Percentiles rank a stretch among this genome's conserved stretches.
phyloP scores from a whole-genome alignment of 2,329 filamentous ascomycete genomes.

The Pseudonectria foliicola region DNA sequence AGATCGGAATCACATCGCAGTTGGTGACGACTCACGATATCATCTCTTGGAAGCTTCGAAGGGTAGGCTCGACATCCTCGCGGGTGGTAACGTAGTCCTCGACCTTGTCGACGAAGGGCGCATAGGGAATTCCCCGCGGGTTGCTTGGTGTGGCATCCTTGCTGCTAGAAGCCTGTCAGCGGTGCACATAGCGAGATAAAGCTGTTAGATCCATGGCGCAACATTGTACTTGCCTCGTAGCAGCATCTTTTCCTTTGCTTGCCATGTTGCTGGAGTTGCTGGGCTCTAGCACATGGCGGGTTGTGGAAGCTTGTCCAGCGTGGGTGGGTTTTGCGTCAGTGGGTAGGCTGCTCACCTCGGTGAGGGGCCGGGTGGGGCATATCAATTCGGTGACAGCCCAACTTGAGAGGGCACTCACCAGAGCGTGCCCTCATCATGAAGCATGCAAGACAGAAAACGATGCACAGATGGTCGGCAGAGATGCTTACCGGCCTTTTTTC shows the following conservation, averaged over 20 bases:
- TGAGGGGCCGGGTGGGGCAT: conserved; percentile 24
- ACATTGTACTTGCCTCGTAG: conserved; percentile 24
- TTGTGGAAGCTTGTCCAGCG: conserved; percentile 15
- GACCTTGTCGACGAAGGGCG: conserved; percentile 80
- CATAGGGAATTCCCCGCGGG: conserved; percentile 73
- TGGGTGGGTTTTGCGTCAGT: conserved; percentile 22
- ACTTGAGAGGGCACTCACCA: not conserved
- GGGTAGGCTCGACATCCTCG: conserved; percentile 70
- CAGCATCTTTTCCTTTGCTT: conserved; percentile 32
- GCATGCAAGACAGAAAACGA: too few species aligned
- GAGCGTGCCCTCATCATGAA: too few species aligned
- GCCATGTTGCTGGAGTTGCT: conserved; percentile 29
- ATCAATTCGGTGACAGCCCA: conserved; percentile 1
- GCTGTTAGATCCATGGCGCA: not conserved
- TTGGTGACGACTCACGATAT: conserved; percentile 59
- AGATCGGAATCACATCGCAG: not conserved
- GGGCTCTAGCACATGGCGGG: conserved; percentile 13
- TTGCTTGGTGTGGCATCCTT: conserved; percentile 57
- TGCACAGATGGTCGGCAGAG: too few species aligned
- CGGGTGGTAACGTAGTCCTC: conserved; percentile 79
- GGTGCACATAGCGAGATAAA: not conserved
- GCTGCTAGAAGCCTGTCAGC: conserved; percentile 18
- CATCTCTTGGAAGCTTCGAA: conserved; percentile 87
- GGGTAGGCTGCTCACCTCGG: conserved; percentile 22
- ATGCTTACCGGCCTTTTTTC: too few species aligned